Conservation (phyloP, 805 yeast genomes). For the Wickerhamiella lipophila region DNA sequence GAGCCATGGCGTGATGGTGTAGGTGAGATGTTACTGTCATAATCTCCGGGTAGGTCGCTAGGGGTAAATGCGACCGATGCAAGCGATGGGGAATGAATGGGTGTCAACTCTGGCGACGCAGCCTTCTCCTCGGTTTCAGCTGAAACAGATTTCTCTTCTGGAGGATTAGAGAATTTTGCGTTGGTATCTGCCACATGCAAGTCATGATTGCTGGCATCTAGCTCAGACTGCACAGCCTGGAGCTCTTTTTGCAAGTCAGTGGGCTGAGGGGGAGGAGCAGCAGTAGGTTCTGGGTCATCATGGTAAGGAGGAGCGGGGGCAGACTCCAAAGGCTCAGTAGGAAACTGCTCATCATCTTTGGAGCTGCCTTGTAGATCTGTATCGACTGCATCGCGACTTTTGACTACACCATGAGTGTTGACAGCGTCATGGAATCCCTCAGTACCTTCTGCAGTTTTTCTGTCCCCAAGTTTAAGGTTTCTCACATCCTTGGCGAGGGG, state of each 20-base stretch:
- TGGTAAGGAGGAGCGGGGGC: neutral
- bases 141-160: too few species aligned
- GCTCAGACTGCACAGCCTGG: neutral
- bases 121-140: neutral
- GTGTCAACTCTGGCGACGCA: neutral
- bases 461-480: neutral
- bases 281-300: neutral
- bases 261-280: neutral
- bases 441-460: neutral
- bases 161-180: too few species aligned
- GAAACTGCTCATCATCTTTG: too few species aligned
- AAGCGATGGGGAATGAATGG: slow-evolving; percentile 4
- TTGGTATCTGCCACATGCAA: neutral
- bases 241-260: neutral
- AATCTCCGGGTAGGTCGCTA: slow-evolving; percentile 4
- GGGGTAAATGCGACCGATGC: slow-evolving; percentile 7
- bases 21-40: neutral
- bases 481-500: neutral
- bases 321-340: neutral
- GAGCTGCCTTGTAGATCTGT: neutral
- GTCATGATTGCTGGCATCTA: neutral
- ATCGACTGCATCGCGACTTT: too few species aligned
- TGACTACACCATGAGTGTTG: neutral
- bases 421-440: neutral
- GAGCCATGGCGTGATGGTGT: neutral